These are phyloP conservation scores for Alloteropsis semialata DNA, from an alignment of 176 grass and related monocot genomes.

Conservation along the genomic window DNA sequence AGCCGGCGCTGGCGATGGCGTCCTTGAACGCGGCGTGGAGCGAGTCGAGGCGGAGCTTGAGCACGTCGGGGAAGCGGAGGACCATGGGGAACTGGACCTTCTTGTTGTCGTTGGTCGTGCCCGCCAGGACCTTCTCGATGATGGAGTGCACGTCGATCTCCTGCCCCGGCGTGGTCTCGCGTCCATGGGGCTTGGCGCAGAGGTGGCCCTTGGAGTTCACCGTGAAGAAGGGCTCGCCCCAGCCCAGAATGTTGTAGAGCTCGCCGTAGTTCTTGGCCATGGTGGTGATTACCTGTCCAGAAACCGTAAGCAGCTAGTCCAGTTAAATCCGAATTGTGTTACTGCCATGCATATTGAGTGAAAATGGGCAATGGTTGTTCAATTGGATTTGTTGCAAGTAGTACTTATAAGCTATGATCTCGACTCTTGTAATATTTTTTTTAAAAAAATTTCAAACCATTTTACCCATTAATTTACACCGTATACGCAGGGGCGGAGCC, in stretches of 20 bases:
- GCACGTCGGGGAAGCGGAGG: slow-evolving; percentile 2
- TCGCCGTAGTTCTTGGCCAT: neutral
- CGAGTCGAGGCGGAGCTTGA: neutral
- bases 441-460: no score
- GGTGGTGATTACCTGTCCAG: no score
- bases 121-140: neutral
- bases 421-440: no score
- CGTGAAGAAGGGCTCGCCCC: neutral
- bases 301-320: no score
- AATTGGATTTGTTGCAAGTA: no score
- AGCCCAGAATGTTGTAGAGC: slow-evolving; percentile 2
- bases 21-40: neutral
- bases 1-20: neutral
- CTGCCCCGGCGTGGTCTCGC: neutral
- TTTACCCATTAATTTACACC: no score
- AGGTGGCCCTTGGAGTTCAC: neutral
- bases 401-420: no score
- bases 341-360: no score
- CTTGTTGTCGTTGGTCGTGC: no score
- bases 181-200: neutral
- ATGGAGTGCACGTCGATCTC: slow-evolving; percentile 1
- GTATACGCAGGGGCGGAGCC: no score
- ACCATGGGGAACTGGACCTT: neutral
- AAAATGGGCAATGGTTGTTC: no score
- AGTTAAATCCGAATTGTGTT: no score